Base-by-base conservation (phyloP, 768 basidiomycete species). In the Russula sp. region DNA sequence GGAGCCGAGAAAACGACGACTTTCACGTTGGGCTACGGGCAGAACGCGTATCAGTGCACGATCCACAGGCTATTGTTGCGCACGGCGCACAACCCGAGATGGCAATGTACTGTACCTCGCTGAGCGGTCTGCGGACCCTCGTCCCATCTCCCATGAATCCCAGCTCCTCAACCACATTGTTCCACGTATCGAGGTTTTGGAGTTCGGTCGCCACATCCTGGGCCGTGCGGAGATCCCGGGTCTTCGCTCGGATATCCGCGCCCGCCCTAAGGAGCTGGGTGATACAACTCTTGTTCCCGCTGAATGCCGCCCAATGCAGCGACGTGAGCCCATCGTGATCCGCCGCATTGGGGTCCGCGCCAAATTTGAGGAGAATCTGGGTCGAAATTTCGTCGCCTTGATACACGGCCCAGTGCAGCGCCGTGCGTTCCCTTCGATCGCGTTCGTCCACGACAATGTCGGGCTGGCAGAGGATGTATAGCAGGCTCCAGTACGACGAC, bases 351-450 rank as follows among this genome's bases (percentile, higher is more conserved):
- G 87, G 79, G 60, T 85, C 88, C 3, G 96, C 94, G 4, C 91
- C 92, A 66, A 94, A 89, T 59, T 86, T 82, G 55, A 99, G 79
- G 50, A 99, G 75, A 52, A 99, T 74, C 67, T 96, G 92, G 6
- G 96, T 93, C 2, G 89, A 93, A 22, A 98, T 81, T 2, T 92
- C 92, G 71, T 99, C 96, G 49, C 95, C 93, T 73, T 98, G 96
- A 73, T 96, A 98, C 14, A 92, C 91, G 3, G 96, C 96, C 96
- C 96, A 99, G 89, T 97, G 96, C 51, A 98, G 79, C 0, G 91
- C 81, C 0, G 96, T 97, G 71, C 97, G 96, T 0, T 94, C 96
- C 71, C 92, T 88, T 1, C 84, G 78, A 73, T 99, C 96, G 44
- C 85, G 82, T 48, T 87, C 87, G 73, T 99, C 96, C 61, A 97